Evolutionary conservation across 352 stramenopile genomes (phyloP).

Genomic region (Pythium inflatum): DNA sequence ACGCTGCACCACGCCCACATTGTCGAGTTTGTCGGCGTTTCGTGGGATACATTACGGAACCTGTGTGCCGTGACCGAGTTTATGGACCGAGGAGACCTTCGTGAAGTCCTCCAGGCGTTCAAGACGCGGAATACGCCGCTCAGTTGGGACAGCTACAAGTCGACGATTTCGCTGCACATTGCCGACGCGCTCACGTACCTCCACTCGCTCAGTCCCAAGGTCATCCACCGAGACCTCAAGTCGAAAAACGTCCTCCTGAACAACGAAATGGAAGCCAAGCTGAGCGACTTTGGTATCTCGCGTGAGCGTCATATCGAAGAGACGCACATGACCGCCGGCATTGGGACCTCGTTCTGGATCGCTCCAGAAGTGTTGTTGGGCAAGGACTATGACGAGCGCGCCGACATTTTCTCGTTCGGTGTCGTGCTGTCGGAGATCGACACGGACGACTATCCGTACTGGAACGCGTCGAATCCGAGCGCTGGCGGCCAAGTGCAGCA

Average conservation of each 20-base stretch:
- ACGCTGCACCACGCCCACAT: conserved; percentile 63
- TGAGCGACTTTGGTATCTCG: conserved; percentile 75
- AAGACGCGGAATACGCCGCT: conserved; percentile 44
- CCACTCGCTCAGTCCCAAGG: conserved; percentile 64
- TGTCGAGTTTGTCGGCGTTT: conserved; percentile 69
- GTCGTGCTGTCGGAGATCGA: conserved; percentile 36
- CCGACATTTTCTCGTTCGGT: conserved; percentile 35
- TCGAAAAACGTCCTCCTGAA: conserved; percentile 58
- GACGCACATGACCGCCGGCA: conserved; percentile 70
- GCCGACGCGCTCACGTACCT: conserved; percentile 59
- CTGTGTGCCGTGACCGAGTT: conserved; percentile 42
- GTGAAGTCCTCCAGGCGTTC: conserved; percentile 56
- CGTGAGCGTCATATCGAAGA: conserved; percentile 60
- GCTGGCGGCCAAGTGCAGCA: conserved; percentile 53
- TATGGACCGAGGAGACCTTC: conserved; percentile 74
- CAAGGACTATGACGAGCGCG: conserved; percentile 28
- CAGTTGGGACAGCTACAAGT: conserved; percentile 58
- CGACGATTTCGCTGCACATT: conserved; percentile 57
- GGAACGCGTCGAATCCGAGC: conserved; percentile 45
- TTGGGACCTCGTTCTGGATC: conserved; percentile 78
- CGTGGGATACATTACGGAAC: conserved; percentile 59
- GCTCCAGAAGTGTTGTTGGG: conserved; percentile 65
- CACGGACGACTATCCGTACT: conserved; percentile 33
- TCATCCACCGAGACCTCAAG: conserved; percentile 71
- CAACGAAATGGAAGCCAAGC: conserved; percentile 45